Conservation (phyloP, 495 filamentous ascomycete species). For the Darksidea phi region DNA sequence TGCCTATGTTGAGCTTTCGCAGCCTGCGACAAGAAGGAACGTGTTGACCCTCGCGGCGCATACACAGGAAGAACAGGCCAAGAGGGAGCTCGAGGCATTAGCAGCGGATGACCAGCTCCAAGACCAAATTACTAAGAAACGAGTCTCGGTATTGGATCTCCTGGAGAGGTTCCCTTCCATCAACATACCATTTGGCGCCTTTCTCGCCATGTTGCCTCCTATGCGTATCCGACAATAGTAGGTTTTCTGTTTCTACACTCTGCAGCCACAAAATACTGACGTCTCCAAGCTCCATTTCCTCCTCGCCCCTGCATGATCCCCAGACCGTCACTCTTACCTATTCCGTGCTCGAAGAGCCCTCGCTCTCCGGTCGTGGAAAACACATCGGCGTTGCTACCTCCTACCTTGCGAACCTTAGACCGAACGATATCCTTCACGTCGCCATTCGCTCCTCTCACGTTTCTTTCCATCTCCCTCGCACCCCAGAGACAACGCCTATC, state of each 20-base stretch:
- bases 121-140: slow-evolving; percentile 8
- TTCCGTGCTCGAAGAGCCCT: slow-evolving; percentile 17
- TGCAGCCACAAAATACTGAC: slow-evolving; percentile 5
- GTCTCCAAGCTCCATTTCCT: background rate
- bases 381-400: slow-evolving; percentile 60
- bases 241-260: slow-evolving; percentile 26
- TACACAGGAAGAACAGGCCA: slow-evolving; percentile 2
- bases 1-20: no score
- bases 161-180: slow-evolving; percentile 15
- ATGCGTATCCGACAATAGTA: slow-evolving; percentile 19
- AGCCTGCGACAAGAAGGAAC: no score
- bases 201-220: slow-evolving; percentile 27
- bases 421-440: slow-evolving; percentile 10
- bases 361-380: slow-evolving; percentile 42
- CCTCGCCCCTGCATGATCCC: background rate
- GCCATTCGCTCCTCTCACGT: slow-evolving; percentile 15
- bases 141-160: slow-evolving; percentile 20
- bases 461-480: slow-evolving; percentile 30
- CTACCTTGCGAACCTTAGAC: slow-evolving; percentile 49
- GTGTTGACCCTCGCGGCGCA: no score
- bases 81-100: slow-evolving; percentile 8
- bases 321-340: slow-evolving; percentile 16
- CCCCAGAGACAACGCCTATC: slow-evolving; percentile 6
- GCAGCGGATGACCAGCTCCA: slow-evolving; percentile 3
- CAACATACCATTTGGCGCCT: slow-evolving; percentile 7